phyloP scores from a whole-genome alignment of 805 yeast species.

The Lipomyces chichibuensis region DNA sequence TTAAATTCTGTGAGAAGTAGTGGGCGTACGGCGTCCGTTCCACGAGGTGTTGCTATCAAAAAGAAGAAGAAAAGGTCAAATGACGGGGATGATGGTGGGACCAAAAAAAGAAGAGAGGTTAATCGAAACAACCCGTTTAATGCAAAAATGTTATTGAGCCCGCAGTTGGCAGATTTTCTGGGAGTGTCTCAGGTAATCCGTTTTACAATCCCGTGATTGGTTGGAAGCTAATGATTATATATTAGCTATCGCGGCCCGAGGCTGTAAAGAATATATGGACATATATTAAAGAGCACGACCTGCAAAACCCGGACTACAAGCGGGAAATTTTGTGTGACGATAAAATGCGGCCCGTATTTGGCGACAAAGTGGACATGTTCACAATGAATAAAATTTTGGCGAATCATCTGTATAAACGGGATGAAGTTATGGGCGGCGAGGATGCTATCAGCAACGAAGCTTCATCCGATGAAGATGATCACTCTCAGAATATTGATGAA shows the following conservation, averaged over 20 bases:
- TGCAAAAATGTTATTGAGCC: slow-evolving; percentile 54
- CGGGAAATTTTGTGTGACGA: slow-evolving; percentile 69
- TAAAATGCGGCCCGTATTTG: slow-evolving; percentile 59
- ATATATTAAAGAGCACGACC: slow-evolving; percentile 61
- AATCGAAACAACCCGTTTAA: slow-evolving; percentile 42
- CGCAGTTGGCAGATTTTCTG: slow-evolving; percentile 55
- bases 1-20: slow-evolving; percentile 22
- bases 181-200: slow-evolving; percentile 45
- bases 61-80: slow-evolving; percentile 28
- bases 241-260: slow-evolving; percentile 61
- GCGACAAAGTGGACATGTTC: slow-evolving; percentile 46
- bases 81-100: slow-evolving; percentile 25
- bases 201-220: slow-evolving; percentile 7
- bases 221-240: slow-evolving; percentile 6
- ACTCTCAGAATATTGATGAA: slow-evolving; percentile 4
- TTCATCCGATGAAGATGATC: slow-evolving; percentile 1
- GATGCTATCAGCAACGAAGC: slow-evolving; percentile 17
- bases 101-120: slow-evolving; percentile 39
- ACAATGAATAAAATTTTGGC: slow-evolving; percentile 40
- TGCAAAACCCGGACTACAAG: slow-evolving; percentile 70
- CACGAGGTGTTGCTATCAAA: slow-evolving; percentile 4
- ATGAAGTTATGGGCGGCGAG: slow-evolving; percentile 28
- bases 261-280: slow-evolving; percentile 72
- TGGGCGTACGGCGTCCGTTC: slow-evolving; percentile 1
- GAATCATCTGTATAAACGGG: slow-evolving; percentile 36